phyloP scores from a whole-genome alignment of 805 yeast species.

The Kodamaea kaohsiungensis region DNA sequence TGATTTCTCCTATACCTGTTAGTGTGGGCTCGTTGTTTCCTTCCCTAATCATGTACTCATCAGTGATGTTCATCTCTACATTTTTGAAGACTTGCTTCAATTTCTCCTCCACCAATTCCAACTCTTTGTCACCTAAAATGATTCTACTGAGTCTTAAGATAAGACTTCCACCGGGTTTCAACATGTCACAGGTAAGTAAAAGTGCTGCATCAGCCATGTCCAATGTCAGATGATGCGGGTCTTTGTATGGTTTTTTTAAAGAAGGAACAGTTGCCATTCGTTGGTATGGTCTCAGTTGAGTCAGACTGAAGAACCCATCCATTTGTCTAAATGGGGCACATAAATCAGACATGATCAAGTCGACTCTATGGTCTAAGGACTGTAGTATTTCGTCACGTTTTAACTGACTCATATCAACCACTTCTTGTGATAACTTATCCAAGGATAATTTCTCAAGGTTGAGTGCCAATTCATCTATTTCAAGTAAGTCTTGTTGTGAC shows the following conservation, averaged over 20 bases:
- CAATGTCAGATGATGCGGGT: constrained; percentile 30
- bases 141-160: constrained; percentile 31
- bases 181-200: constrained; percentile 27
- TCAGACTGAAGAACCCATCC: constrained; percentile 39
- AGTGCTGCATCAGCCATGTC: constrained; percentile 45
- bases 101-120: constrained; percentile 24
- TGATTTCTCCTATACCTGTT: constrained; percentile 15
- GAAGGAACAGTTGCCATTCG: constrained; percentile 27
- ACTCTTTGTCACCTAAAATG: constrained; percentile 29
- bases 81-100: constrained; percentile 25
- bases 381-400: constrained; percentile 9
- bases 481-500: constrained; percentile 7
- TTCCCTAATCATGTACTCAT: neutral
- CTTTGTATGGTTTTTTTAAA: constrained; percentile 25
- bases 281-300: constrained; percentile 35
- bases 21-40: neutral
- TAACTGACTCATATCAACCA: constrained; percentile 6
- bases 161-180: constrained; percentile 32
- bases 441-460: constrained; percentile 6
- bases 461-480: constrained; percentile 18
- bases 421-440: constrained; percentile 7
- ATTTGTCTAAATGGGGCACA: constrained; percentile 35
- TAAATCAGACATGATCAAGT: constrained; percentile 39
- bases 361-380: constrained; percentile 29
- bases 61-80: constrained; percentile 22